Percentiles rank a stretch among this genome's conserved stretches.
phyloP scores from a whole-genome alignment of 495 filamentous ascomycete species.

The Trichodelitschia bisporula region DNA sequence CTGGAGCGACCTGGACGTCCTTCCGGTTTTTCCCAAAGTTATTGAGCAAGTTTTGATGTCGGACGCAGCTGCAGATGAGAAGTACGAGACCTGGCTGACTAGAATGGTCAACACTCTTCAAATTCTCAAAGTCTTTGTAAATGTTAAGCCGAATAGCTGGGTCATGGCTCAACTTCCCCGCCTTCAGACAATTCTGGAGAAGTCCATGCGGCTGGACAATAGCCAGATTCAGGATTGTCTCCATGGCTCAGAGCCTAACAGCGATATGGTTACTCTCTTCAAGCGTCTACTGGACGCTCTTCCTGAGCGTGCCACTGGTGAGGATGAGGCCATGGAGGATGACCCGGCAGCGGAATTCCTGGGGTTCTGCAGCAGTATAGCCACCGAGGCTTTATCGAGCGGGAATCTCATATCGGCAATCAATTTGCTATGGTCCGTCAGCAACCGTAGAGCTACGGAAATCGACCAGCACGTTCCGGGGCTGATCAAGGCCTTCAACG shows the following conservation, averaged over 20 bases:
- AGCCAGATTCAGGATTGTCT: slow-evolving; percentile 82
- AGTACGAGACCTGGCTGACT: slow-evolving; percentile 34
- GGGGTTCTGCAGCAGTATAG: slow-evolving; percentile 52
- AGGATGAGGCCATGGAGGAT: slow-evolving; percentile 48
- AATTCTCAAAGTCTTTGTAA: slow-evolving; percentile 65
- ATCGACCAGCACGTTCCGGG: slow-evolving; percentile 72
- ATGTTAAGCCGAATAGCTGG: slow-evolving; percentile 75
- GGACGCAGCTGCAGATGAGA: slow-evolving; percentile 28
- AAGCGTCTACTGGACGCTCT: slow-evolving; percentile 63
- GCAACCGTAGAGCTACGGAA: slow-evolving; percentile 54
- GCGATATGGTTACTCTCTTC: slow-evolving; percentile 34
- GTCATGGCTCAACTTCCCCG: slow-evolving; percentile 44
- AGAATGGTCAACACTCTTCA: slow-evolving; percentile 80
- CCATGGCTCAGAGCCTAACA: slow-evolving; percentile 43
- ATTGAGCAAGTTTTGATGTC: slow-evolving; percentile 54
- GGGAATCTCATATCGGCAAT: slow-evolving; percentile 64
- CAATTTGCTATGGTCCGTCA: slow-evolving; percentile 76
- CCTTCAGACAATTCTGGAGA: slow-evolving; percentile 77
- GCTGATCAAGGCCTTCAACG: slow-evolving; percentile 79
- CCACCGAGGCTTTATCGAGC: slow-evolving; percentile 56
- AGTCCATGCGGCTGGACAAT: slow-evolving; percentile 63
- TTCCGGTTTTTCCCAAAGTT: slow-evolving; percentile 57
- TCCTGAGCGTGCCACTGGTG: slow-evolving; percentile 71
- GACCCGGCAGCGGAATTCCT: slow-evolving; percentile 55
- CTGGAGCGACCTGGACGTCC: slow-evolving; percentile 82